Evolutionary conservation across 2,329 filamentous ascomycete species (phyloP).

Genomic region (Podosphaera xanthii): DNA sequence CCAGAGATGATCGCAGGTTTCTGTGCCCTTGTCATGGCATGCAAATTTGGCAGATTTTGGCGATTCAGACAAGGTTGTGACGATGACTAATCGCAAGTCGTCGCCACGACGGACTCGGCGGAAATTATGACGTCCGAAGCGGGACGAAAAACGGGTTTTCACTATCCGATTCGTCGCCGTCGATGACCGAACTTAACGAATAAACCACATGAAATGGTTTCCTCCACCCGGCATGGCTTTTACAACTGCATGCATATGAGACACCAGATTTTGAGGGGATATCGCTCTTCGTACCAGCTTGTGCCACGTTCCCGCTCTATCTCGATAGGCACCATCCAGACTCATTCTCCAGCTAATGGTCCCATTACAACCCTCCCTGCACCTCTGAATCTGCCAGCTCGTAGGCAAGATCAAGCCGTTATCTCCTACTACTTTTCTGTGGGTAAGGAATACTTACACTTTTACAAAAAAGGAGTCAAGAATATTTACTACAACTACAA

Average conservation of each 20-base stretch:
- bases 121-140: too few species aligned
- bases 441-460: constrained; percentile 55
- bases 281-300: too few species aligned
- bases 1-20: too few species aligned
- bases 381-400: constrained; percentile 36
- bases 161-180: too few species aligned
- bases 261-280: too few species aligned
- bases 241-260: too few species aligned
- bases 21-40: too few species aligned
- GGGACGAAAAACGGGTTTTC: too few species aligned
- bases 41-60: too few species aligned
- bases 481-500: constrained; percentile 47
- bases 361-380: constrained; percentile 52
- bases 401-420: constrained; percentile 23
- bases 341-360: constrained; percentile 34
- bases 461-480: constrained; percentile 73
- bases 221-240: background rate
- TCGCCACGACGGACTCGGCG: background rate
- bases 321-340: background rate
- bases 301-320: background rate
- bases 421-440: constrained; percentile 10
- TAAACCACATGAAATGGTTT: background rate
- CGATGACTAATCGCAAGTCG: too few species aligned
- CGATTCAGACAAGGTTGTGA: too few species aligned
- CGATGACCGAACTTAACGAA: too few species aligned